Base-by-base conservation (phyloP, 192 early-diverging fungal genomes). In the Gamsiella multidivaricata region DNA sequence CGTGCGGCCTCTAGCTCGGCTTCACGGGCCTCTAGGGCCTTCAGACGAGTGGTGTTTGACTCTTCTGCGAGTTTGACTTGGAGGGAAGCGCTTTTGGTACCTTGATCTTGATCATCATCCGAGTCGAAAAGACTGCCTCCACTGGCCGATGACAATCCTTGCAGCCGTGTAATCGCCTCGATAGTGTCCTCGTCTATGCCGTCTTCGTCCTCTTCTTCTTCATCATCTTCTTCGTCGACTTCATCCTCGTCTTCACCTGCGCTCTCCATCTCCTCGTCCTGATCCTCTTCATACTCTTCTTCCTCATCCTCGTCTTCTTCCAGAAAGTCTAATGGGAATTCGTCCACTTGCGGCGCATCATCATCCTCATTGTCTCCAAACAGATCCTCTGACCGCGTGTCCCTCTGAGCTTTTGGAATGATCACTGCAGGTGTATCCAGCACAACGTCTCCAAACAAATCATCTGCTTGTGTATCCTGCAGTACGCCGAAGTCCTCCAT, bases 121-220 rank as follows among this genome's bases (percentile, higher is more conserved):
- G 74, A 78, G 59, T 78, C 74, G 52, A 78, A 78, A 1, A 78
- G 61, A 3, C 74, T 66, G 0, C 74, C 74, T 1, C 36, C 51
- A 32, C 60, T 55, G 22, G 52, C 46, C 0, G 65, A 67, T 1
- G 53, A 54, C 18, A 53, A 32, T 9, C 31, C 65, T 58, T 69
- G 74, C 6, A 78, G 66, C 17, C 69, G 65, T 45, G 74, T 46
- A 28, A 78, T 78, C 1, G 74, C 54, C 11, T 69, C 42, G 22
- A 78, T 68, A 4, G 74, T 78, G 6, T 78, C 74, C 10, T 78
- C 74, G 29, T 78, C 74, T 61, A 78, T 39, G 17, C 28, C 66
- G 3, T 69, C 74, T 8, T 76, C 64, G 7, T 73, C 70, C 4
- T 78, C 79, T 17, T 50, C 57, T 11, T 81, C 68, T 22, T 70